Evolutionary conservation across 2,329 filamentous ascomycete genomes (phyloP).

Genomic region (Alternaria gansuensis): DNA sequence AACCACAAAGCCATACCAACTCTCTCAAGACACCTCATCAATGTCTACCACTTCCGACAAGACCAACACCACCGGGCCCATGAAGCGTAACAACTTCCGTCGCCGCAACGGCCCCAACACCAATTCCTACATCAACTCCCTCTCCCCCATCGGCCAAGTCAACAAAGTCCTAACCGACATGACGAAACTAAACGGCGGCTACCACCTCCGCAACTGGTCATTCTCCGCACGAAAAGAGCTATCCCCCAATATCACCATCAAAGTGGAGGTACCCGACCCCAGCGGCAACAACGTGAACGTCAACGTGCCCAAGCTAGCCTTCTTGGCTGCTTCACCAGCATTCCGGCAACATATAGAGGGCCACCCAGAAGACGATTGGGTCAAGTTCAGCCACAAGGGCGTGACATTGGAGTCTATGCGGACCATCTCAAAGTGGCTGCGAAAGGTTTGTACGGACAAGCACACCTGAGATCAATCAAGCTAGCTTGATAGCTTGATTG

Average conservation of each 20-base stretch:
- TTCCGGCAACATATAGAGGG: conserved; percentile 4
- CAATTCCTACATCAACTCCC: conserved; percentile 2
- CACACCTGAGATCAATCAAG: too few relatives aligned
- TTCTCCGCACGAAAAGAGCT: conserved; percentile 13
- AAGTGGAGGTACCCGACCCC: conserved; percentile 6
- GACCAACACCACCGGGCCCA: background rate
- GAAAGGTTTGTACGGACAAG: background rate
- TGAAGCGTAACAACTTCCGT: background rate
- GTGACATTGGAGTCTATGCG: conserved; percentile 2
- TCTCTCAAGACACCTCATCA: background rate
- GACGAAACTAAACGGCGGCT: conserved; percentile 12
- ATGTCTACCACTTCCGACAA: background rate
- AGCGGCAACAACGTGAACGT: conserved; percentile 1
- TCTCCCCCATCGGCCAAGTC: conserved; percentile 14
- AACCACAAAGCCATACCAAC: background rate
- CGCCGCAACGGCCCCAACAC: background rate
- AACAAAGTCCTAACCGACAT: conserved; percentile 14
- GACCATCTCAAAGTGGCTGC: conserved; percentile 16
- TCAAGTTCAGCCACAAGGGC: conserved; percentile 9
- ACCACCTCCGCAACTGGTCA: conserved; percentile 20
- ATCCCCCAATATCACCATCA: conserved; percentile 2
- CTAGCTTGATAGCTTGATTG: too few relatives aligned
- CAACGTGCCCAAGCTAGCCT: conserved; percentile 14
- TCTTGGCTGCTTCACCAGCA: conserved; percentile 16
- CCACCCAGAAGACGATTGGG: background rate